Base-by-base conservation (phyloP, 73 alveolate species). In the Effrenium voratum region DNA sequence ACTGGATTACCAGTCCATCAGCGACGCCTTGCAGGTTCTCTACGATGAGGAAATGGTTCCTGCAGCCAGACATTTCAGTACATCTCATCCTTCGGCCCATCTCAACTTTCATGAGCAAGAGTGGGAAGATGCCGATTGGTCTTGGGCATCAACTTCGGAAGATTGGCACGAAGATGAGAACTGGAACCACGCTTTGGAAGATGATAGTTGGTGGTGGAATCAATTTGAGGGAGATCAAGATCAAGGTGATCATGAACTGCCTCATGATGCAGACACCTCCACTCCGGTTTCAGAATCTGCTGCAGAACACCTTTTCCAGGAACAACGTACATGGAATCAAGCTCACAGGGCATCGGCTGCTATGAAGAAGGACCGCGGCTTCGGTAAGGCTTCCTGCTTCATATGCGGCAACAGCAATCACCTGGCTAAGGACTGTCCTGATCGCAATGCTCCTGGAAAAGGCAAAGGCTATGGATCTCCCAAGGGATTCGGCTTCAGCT, bases 401-500 rank as follows among this genome's bases (percentile, higher is more conserved):
- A 73, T 73, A 46, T 73, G 84, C n/a, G 84, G 84, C 84, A 73
- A 73, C 84, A 32, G n/a, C 3, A 49, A 49, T 13, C 84, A 73
- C 50, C 6, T 73, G 46, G 46, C 52, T 28, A 5, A 28, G 6
- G 84, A 73, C 6, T 73, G 84, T 49, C 84, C 84, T 73, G 84
- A 73, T 28, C 84, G 84, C 84, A 36, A 73, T 28, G 50, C 52
- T 16, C 77, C 77, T 28, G 8, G 28, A 73, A 28, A 28, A 8
- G 84, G 84, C 52, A 73, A 73, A 73, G 84, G 84, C 12, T 22
- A 73, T 36, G 84, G 84, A 5, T 22, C 12, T 6, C 6, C 28
- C 36, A 73, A 73, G 36, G 28, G 28, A 5, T 73, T 38, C 84
- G 22, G n/a, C n/a, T n/a, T n/a, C n/a, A n/a, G n/a, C n/a, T n/a